Base-by-base conservation (phyloP, 2,329 filamentous ascomycete genomes). In the Colletotrichum eleusines region DNA sequence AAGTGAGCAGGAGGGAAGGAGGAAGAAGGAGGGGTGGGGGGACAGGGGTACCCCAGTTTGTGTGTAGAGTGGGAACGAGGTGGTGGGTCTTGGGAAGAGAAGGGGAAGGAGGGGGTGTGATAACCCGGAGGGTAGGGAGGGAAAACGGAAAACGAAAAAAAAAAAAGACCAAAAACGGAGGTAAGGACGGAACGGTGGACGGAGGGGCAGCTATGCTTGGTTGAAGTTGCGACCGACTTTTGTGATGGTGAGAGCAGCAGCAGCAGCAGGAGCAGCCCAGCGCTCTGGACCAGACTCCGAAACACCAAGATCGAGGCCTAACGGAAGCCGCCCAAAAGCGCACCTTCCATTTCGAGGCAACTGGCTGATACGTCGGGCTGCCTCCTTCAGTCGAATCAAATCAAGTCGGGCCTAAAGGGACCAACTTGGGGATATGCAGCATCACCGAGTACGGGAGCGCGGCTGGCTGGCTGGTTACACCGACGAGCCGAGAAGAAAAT, bases 31-130 rank as follows among this genome's bases (percentile, higher is more conserved):
- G 40, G 40, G 8, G 40, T 18, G 40, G 40, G 40, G 48, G 12
- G 18, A 18, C 23, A 40, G 44, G 66, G 61, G 54, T 35, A 16
- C 9, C 42, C 53, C 53, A 26, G 64, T 69, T 58, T 33, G 69
- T 33, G 69, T 69, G 64, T 48, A 51, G 26, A 6, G 48, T 28
- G n/a, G 42, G 42, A 61, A 61, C 31, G 54, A 55, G 38, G 48
- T 38, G 38, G 48, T 38, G 57, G 48, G 35, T 20, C 9, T 16
- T 20, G 12, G 38, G 48, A 61, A 57, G 38, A 31, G 55, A 38
- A 61, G 35, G 38, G 20, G 20, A 7, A 12, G 6, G 20, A n/a
- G 42, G 6, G 42, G 42, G 40, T 59, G 44, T 11, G 23, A 38
- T 23, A 44, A 61, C 26, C 16, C 12, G 14, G 44, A 12, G 23